Evolutionary conservation across 768 basidiomycete genomes (phyloP), one percentile per base, ranked within the genome.

Genomic region (Hebeloma cylindrosporum): DNA sequence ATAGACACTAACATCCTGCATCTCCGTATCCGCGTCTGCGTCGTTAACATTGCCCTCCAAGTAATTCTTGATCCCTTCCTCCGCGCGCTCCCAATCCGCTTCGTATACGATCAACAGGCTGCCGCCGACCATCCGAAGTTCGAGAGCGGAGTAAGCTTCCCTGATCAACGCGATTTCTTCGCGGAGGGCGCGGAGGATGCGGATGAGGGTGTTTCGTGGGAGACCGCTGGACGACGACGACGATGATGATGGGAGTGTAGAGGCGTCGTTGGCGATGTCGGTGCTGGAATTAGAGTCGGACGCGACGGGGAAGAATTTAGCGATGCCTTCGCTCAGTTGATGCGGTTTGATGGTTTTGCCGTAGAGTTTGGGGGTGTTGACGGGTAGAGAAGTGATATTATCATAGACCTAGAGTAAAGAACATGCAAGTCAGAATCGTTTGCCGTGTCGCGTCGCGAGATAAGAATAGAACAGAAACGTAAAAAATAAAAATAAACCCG

Each of bases 61-160:
- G 13, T 65, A 54, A 47, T 58, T 57, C 50, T 69, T 53, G 33
- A 81, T 43, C 1, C 73, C 68, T 38, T 71, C 70, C 28, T 71
- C 65, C 0, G 73, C 76, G 2, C 57, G 60, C 5, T 46, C 59
- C 64, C 73, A 71, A 59, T 73, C 79, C 40, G 65, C 72, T 54
- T 78, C 77, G 53, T 96, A 95, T 16, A 94, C 63, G 29, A 98
- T 71, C 42, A 99, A 68, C 34, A 96, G 61, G 55, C 88, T 93
- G 18, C 74, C 78, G 5, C 89, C 93, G 7, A 91, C 78, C 72
- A 98, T 88, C 18, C 89, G 79, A 52, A 93, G 60, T 52, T 95
- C 81, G 5, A 84, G 62, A 2, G 61, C 52, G 1, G 73, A 57
- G 33, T 91, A 62, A 1, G 74, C 71, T 1, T 64, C 60, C 8